Percentiles rank a stretch among this genome's conserved stretches.
Evolutionary conservation across 2,329 filamentous ascomycete genomes (phyloP).

Genomic region (Fusarium irregulare): DNA sequence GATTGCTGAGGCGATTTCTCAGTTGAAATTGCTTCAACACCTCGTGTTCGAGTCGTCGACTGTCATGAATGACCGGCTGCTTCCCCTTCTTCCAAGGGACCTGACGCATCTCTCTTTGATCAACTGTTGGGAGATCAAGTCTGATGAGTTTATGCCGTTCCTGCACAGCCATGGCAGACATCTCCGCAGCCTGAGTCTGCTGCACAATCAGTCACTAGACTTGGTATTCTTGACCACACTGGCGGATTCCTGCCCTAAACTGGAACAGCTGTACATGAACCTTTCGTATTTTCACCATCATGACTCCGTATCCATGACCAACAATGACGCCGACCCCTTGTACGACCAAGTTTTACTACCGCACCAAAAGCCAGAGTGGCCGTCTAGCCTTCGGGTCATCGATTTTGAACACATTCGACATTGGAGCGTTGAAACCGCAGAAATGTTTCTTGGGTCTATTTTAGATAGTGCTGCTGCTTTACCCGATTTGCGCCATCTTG

Average conservation of each 20-base stretch:
- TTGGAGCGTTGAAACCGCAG: conserved; percentile 75
- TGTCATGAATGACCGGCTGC: conserved; percentile 73
- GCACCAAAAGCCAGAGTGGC: conserved; percentile 81
- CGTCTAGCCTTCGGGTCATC: conserved; percentile 74
- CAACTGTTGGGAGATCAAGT: conserved; percentile 81
- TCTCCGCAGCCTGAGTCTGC: conserved; percentile 75
- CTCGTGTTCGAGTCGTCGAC: conserved; percentile 81
- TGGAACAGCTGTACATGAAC: conserved; percentile 80
- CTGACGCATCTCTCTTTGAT: conserved; percentile 77
- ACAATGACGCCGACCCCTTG: conserved; percentile 75
- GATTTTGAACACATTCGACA: conserved; percentile 83
- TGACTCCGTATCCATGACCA: conserved; percentile 61
- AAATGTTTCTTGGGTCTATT: conserved; percentile 82
- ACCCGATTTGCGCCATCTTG: conserved; percentile 73
- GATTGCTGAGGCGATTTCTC: conserved; percentile 50
- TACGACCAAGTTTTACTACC: conserved; percentile 76
- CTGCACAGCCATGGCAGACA: conserved; percentile 73
- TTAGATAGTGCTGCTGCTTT: conserved; percentile 76
- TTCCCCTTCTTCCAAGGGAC: conserved; percentile 74
- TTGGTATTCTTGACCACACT: conserved; percentile 78
- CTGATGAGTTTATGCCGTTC: conserved; percentile 73
- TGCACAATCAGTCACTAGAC: conserved; percentile 83
- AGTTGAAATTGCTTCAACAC: conserved; percentile 71
- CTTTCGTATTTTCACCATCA: conserved; percentile 81
- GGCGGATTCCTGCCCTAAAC: conserved; percentile 73